Evolutionary conservation across 352 stramenopile genomes (phyloP).

Genomic region (Phytopythium helicoides): DNA sequence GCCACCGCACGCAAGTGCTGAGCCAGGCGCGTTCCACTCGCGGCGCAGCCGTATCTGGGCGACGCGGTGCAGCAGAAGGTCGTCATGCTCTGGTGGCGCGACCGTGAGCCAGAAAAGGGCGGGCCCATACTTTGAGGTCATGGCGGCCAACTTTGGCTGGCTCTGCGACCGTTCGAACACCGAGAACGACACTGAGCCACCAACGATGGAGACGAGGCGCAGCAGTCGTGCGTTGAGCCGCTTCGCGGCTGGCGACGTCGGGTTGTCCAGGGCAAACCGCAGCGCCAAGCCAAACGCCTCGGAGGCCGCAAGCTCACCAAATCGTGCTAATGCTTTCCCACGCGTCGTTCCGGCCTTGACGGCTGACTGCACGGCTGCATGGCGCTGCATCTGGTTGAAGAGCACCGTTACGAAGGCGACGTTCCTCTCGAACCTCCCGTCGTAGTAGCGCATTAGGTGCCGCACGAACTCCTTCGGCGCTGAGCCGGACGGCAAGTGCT

Average conservation of each 20-base stretch:
- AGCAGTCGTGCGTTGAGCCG: conserved; percentile 14
- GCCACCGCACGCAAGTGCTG: not conserved
- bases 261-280: too few relatives aligned
- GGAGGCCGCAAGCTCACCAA: conserved; percentile 3
- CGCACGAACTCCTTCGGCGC: not conserved
- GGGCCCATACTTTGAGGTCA: conserved; percentile 16
- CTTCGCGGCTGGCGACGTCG: too few relatives aligned
- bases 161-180: conserved; percentile 18
- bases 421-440: conserved; percentile 11
- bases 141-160: conserved; percentile 14
- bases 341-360: conserved; percentile 2
- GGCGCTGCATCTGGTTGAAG: conserved; percentile 16
- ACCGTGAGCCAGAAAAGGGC: conserved; percentile 19
- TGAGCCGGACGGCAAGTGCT: not conserved
- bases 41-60: not conserved
- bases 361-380: conserved; percentile 8
- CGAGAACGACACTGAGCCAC: conserved; percentile 19
- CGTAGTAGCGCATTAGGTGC: conserved; percentile 13
- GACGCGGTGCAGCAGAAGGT: conserved; percentile 12
- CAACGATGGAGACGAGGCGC: conserved; percentile 15
- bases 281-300: too few relatives aligned
- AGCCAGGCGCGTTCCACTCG: conserved; percentile 1
- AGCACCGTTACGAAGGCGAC: conserved; percentile 2
- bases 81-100: conserved; percentile 19
- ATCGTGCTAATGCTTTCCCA: not conserved